Evolutionary conservation across 176 grass and related monocot genomes (phyloP), one percentile per base, ranked within the genome.

Genomic region (Cenchrus fungigraminus): DNA sequence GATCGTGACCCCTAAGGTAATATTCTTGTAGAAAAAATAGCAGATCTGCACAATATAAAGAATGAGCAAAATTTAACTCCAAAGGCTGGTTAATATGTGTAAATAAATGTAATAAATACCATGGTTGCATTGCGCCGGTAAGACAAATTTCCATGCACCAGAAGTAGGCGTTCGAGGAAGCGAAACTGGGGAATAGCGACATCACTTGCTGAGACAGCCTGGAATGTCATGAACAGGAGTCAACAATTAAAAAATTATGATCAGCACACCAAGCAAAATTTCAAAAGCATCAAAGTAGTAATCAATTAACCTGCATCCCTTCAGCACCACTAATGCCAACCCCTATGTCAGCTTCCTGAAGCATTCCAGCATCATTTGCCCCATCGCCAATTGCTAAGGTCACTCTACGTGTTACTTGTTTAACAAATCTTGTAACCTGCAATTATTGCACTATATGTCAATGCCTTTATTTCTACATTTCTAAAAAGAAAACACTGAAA

Each of bases 11-110:
- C 97, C 97, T 65, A 99, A 97, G 71, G 94, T 92, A 16, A 99
- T 83, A 72, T 99, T 99, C 91, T 99, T 99, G 94, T 99, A 99
- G 85, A 99, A 99, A 88, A 99, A 99, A 87, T 99, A 99, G 86
- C 97, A 99, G 88, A 99, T 91, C 97, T 99, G 92, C 89, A 87
- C 68, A 84, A 20, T n/a, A 78, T 75, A 68, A 64, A 86, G 55
- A 20, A 68, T 86, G 25, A 89, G 47, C 52, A 79, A 59, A 83
- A 70, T 43, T 83, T 13, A 65, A 69, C 71, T 73, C 54, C 46
- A 86, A 73, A 68, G 62, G 40, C 50, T 76, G 22, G 85, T 63
- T 82, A 83, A 66, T 57, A 45, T 45, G 6, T 16, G 12, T 73
- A 17, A 72, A 84, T 25, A 75, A 65, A 83, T 28, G 69, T 29